A percentile compares a stretch with the other conserved stretches of the same genome.
These are phyloP conservation scores for Acarospora socialis DNA, from an alignment of 2,329 filamentous ascomycete species.

Conservation along the genomic window DNA sequence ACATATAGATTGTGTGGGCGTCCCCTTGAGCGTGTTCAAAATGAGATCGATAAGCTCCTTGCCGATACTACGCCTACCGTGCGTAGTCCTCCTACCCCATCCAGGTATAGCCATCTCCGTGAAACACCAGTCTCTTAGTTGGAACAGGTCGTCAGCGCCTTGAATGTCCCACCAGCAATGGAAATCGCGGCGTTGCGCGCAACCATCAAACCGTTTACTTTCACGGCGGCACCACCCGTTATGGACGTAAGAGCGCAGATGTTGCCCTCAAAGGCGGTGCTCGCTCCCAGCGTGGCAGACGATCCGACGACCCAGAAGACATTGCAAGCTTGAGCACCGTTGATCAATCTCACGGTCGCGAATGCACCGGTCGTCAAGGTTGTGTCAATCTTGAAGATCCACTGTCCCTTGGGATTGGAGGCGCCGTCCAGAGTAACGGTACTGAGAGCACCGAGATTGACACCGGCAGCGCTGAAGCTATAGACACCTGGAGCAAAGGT, in stretches of 20 bases:
- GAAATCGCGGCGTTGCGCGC: constrained; percentile 1
- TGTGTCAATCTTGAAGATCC: constrained; percentile 12
- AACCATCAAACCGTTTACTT: not conserved
- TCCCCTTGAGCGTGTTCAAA: no score
- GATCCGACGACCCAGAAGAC: constrained; percentile 13
- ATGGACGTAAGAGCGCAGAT: not conserved
- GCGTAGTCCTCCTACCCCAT: no score
- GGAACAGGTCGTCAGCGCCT: no score
- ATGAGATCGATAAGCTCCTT: no score
- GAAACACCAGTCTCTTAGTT: no score
- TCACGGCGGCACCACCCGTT: not conserved
- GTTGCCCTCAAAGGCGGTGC: constrained; percentile 2
- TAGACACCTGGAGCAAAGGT: not conserved
- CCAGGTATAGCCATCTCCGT: no score
- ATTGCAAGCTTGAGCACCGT: constrained; percentile 14
- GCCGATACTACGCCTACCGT: no score
- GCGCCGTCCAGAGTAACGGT: constrained; percentile 13
- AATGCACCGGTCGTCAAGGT: constrained; percentile 8
- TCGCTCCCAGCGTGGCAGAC: constrained; percentile 9
- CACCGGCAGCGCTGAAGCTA: not conserved
- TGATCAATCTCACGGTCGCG: constrained; percentile 9
- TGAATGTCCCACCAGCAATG: no score
- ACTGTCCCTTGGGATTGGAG: constrained; percentile 11
- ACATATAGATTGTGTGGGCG: no score
- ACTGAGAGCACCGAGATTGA: no score